phyloP scores from a whole-genome alignment of 352 stramenopile species.

The Aphanomyces euteiches region DNA sequence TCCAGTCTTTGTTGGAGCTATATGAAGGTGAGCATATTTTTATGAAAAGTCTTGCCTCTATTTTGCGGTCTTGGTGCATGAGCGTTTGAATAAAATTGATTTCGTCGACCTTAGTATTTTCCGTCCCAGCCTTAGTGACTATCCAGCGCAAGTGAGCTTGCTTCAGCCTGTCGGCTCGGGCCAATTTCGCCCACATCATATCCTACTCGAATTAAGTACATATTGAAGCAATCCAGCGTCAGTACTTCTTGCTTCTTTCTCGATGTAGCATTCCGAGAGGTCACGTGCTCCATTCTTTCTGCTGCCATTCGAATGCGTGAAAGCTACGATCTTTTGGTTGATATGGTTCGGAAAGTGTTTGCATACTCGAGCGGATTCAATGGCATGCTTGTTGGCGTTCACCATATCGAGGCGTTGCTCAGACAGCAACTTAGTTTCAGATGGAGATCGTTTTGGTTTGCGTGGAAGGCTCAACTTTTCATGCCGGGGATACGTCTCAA shows the following conservation, averaged over 20 bases:
- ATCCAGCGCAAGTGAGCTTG: conserved; percentile 29
- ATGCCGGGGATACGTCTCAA: background rate
- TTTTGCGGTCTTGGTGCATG: conserved; percentile 30
- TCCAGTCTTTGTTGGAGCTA: conserved; percentile 28
- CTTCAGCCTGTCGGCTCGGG: conserved; percentile 24
- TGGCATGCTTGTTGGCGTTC: conserved; percentile 29
- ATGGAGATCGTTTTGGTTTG: conserved; percentile 28
- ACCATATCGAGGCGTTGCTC: conserved; percentile 29
- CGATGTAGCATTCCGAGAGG: conserved; percentile 23
- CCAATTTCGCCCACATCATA: conserved; percentile 27
- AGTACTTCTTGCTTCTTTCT: conserved; percentile 24
- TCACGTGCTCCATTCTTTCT: conserved; percentile 28
- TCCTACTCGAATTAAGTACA: background rate
- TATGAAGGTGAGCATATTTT: background rate
- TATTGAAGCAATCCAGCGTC: background rate
- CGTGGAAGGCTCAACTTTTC: conserved; percentile 27
- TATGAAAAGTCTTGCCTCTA: conserved; percentile 15
- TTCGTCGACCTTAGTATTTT: conserved; percentile 31
- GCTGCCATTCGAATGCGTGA: conserved; percentile 27
- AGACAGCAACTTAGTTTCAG: conserved; percentile 28
- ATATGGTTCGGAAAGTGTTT: background rate
- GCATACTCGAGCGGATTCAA: conserved; percentile 27
- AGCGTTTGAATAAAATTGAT: conserved; percentile 31
- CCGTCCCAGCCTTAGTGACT: conserved; percentile 22
- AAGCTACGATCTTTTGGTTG: background rate